These are phyloP conservation scores for Microdochium bolleyi DNA, from an alignment of 2,329 filamentous ascomycete species.

Conservation along the genomic window DNA sequence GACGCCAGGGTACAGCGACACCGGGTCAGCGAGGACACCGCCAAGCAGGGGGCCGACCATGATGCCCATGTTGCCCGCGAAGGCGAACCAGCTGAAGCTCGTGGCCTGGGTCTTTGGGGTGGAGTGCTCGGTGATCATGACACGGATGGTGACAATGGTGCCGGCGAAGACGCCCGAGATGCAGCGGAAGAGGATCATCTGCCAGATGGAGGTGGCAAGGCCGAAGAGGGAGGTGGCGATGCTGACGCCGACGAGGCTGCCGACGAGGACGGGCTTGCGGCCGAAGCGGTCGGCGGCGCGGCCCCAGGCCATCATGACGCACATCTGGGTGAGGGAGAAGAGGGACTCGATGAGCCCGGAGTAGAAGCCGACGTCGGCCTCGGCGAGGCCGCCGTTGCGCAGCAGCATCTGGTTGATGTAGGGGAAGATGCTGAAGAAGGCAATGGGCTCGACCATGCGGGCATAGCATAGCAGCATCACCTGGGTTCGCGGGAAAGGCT, in stretches of 20 bases:
- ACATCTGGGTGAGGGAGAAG: constrained; percentile 68
- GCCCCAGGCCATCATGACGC: constrained; percentile 72
- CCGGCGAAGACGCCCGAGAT: constrained; percentile 67
- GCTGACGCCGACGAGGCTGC: constrained; percentile 56
- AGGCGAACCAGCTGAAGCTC: constrained; percentile 71
- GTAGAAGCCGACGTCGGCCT: constrained; percentile 72
- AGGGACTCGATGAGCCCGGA: constrained; percentile 66
- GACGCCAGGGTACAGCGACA: constrained; percentile 47
- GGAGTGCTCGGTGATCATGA: constrained; percentile 70
- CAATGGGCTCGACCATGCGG: constrained; percentile 65
- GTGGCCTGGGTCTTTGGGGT: constrained; percentile 62
- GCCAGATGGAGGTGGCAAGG: constrained; percentile 54
- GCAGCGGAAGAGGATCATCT: constrained; percentile 69
- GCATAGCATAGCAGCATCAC: constrained; percentile 67
- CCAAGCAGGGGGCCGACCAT: constrained; percentile 65
- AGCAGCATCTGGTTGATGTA: constrained; percentile 74
- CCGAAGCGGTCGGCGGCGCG: constrained; percentile 59
- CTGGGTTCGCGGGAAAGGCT: constrained; percentile 52
- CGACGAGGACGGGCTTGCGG: constrained; percentile 64
- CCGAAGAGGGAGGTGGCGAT: constrained; percentile 60
- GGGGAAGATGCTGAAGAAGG: constrained; percentile 79
- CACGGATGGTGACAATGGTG: constrained; percentile 64
- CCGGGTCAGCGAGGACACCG: constrained; percentile 61
- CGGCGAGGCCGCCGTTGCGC: constrained; percentile 51
- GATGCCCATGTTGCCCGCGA: constrained; percentile 66